phyloP scores from a whole-genome alignment of 2,329 filamentous ascomycete genomes.

The Stagonosporopsis chrysanthemi region DNA sequence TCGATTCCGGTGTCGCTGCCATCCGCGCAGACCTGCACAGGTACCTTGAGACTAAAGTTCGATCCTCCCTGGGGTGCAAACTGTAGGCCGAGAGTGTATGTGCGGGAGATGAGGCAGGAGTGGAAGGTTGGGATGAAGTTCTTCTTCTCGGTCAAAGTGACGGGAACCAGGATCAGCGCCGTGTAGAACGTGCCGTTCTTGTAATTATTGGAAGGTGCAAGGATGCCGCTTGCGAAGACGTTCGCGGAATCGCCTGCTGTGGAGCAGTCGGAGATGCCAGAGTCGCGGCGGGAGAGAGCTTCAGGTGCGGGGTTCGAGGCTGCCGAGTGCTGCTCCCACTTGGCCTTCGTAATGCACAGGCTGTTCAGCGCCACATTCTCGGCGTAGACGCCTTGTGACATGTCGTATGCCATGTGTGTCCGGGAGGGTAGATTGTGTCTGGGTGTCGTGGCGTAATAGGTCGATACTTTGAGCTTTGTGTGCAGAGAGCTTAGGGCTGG shows the following conservation, averaged over 20 bases:
- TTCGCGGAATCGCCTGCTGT: conserved; percentile 25
- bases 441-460: conserved; percentile 63
- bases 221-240: conserved; percentile 39
- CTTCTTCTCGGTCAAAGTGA: conserved; percentile 67
- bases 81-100: conserved; percentile 67
- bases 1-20: conserved; percentile 45
- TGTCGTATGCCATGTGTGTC: conserved; percentile 52
- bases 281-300: conserved; percentile 49
- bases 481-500: conserved; percentile 61
- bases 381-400: conserved; percentile 60
- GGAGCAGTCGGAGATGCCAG: conserved; percentile 49
- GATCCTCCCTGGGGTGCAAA: conserved; percentile 57
- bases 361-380: conserved; percentile 62
- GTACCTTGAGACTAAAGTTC: conserved; percentile 52
- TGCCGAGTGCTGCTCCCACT: conserved; percentile 61
- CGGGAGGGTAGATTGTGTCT: conserved; percentile 59
- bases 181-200: conserved; percentile 63
- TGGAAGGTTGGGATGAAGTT: conserved; percentile 74
- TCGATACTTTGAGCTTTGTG: conserved; percentile 64
- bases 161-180: conserved; percentile 67
- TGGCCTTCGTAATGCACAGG: conserved; percentile 63
- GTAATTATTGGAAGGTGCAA: conserved; percentile 52
- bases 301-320: conserved; percentile 41
- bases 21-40: conserved; percentile 55
- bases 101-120: conserved; percentile 70